Conservation (phyloP, 768 basidiomycete species). For the Lactarius trivialis region DNA sequence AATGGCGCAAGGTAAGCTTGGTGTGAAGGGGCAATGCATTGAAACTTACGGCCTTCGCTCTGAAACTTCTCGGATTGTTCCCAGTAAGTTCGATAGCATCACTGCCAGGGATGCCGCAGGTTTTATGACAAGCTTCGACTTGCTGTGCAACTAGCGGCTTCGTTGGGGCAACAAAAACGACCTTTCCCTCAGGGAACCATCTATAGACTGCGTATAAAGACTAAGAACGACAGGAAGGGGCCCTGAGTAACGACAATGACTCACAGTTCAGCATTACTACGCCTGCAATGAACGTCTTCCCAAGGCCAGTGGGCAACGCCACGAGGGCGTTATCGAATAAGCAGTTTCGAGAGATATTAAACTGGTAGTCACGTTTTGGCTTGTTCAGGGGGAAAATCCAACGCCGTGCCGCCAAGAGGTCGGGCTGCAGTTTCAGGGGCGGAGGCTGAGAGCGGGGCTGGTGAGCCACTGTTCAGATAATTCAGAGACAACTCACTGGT, state of each 20-base stretch:
- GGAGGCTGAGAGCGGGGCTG: conserved; percentile 41
- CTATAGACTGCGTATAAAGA: conserved; percentile 57
- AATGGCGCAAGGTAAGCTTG: neutral
- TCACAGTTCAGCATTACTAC: conserved; percentile 93
- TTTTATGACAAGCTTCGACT: conserved; percentile 85
- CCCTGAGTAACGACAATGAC: conserved; percentile 22
- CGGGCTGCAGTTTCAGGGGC: conserved; percentile 71
- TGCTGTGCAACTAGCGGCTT: conserved; percentile 96
- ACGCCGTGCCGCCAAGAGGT: conserved; percentile 71
- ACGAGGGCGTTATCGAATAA: conserved; percentile 93
- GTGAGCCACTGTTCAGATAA: neutral
- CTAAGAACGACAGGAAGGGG: neutral
- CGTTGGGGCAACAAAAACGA: conserved; percentile 93
- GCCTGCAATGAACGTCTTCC: conserved; percentile 97
- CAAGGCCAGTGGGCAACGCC: conserved; percentile 90
- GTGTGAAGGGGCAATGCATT: neutral
- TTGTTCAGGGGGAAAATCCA: conserved; percentile 92
- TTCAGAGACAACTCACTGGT: conserved; percentile 4
- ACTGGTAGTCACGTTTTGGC: conserved; percentile 89
- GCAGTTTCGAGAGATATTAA: conserved; percentile 79
- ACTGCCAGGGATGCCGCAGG: conserved; percentile 85
- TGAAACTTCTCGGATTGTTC: conserved; percentile 44
- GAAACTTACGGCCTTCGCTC: conserved; percentile 53
- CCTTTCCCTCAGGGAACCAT: conserved; percentile 89
- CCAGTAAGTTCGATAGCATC: conserved; percentile 89